A percentile compares a stretch with the other conserved stretches of the same genome.
These are phyloP conservation scores for Calocera cornea DNA, from an alignment of 768 basidiomycete species.

Conservation along the genomic window DNA sequence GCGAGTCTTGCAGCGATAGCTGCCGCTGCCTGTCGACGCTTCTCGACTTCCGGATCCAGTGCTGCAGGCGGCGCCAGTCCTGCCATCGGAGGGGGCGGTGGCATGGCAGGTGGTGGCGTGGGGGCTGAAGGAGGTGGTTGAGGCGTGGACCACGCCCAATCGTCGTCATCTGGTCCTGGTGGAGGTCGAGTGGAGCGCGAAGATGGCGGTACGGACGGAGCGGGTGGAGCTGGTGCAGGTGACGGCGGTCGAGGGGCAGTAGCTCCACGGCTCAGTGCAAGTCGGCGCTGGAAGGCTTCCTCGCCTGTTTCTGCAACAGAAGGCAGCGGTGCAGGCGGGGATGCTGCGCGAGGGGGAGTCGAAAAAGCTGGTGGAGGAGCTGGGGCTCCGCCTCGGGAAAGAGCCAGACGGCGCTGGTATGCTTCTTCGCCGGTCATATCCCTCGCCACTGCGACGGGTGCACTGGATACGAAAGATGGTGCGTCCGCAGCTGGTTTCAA, in stretches of 20 bases:
- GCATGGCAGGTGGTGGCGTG: conserved; percentile 17
- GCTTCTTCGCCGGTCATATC: conserved; percentile 64
- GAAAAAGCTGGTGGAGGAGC: conserved; percentile 5
- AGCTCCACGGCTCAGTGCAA: conserved; percentile 38
- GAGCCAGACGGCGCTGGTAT: conserved; percentile 57
- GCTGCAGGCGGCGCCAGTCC: conserved; percentile 34
- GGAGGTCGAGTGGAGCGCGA: background rate
- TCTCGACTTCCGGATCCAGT: conserved; percentile 47
- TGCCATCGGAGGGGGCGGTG: conserved; percentile 19
- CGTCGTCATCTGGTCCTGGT: background rate
- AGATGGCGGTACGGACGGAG: conserved; percentile 14
- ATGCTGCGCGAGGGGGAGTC: background rate
- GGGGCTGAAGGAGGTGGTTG: conserved; percentile 20
- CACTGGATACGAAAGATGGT: conserved; percentile 24
- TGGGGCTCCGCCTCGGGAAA: conserved; percentile 32
- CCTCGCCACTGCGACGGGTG: conserved; percentile 25
- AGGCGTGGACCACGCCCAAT: background rate
- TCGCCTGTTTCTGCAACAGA: conserved; percentile 39
- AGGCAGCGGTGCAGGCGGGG: conserved; percentile 6
- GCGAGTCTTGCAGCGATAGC: conserved; percentile 58
- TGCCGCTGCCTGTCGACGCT: conserved; percentile 50
- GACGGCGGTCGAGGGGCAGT: too few species aligned
- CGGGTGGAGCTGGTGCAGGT: background rate
- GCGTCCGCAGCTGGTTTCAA: conserved; percentile 12
- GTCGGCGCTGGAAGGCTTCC: conserved; percentile 50